phyloP scores from a whole-genome alignment of 1,284 basidiomycete species.

The Malassezia restricta region DNA sequence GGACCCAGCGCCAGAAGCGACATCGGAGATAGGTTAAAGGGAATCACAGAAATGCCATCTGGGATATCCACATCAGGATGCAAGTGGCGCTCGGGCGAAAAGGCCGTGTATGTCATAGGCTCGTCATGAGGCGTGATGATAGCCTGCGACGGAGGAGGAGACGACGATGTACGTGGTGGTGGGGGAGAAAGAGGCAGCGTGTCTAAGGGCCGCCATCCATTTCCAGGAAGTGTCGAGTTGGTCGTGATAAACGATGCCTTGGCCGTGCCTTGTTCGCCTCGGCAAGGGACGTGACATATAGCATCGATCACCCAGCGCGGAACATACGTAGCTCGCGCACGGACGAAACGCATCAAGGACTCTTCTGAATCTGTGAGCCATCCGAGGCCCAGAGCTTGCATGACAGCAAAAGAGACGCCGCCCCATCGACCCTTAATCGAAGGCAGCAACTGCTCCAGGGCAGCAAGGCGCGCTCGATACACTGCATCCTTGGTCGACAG shows the following conservation, averaged over 20 bases:
- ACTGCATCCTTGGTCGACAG: constrained; percentile 6
- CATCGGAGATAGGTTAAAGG: constrained; percentile 11
- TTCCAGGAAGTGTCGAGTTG: constrained; percentile 11
- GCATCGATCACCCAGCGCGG: constrained; percentile 13
- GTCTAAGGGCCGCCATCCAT: constrained; percentile 10
- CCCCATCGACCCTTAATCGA: constrained; percentile 15
- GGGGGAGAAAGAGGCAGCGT: constrained; percentile 9
- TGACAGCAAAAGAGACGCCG: constrained; percentile 2
- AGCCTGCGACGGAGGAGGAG: neutral
- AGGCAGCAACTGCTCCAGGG: constrained; percentile 13
- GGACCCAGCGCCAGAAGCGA: neutral
- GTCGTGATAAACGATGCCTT: constrained; percentile 9
- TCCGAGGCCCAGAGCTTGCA: constrained; percentile 9
- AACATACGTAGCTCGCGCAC: constrained; percentile 2
- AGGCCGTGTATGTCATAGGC: constrained; percentile 8
- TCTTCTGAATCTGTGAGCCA: constrained; percentile 11
- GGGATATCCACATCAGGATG: constrained; percentile 6
- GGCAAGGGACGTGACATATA: constrained; percentile 7
- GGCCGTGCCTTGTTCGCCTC: constrained; percentile 9
- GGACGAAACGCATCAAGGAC: constrained; percentile 11
- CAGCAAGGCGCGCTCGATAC: constrained; percentile 12
- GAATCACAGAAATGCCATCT: constrained; percentile 6
- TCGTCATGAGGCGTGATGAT: neutral
- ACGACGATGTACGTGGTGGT: neutral
- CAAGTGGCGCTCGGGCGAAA: constrained; percentile 6